Conservation (phyloP, 75 land plant species). For the Picea glauca region DNA sequence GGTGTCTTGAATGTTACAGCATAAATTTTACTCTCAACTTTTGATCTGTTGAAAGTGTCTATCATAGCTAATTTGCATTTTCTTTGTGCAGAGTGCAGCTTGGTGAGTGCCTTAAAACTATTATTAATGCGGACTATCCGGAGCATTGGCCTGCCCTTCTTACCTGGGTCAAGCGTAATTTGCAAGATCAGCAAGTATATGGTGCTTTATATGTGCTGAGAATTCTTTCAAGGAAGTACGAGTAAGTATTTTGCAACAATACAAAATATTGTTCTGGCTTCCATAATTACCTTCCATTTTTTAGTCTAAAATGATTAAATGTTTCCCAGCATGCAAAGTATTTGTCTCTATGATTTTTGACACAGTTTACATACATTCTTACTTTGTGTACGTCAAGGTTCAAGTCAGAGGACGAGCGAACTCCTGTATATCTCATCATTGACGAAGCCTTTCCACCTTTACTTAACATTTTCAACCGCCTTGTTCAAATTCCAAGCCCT, state of each 20-base stretch:
- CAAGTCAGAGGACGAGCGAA: slow-evolving; percentile 92
- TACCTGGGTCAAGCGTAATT: slow-evolving; percentile 68
- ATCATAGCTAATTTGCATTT: neutral
- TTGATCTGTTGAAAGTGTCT: neutral
- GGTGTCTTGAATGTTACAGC: neutral
- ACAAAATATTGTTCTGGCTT: too few species aligned
- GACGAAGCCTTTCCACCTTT: slow-evolving; percentile 86
- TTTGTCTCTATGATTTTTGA: neutral
- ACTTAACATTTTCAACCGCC: slow-evolving; percentile 71
- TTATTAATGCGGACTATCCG: slow-evolving; percentile 90
- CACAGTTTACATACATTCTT: neutral
- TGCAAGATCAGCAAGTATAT: slow-evolving; percentile 83
- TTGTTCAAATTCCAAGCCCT: slow-evolving; percentile 74
- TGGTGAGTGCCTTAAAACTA: slow-evolving; percentile 93
- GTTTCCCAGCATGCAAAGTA: neutral
- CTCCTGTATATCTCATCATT: slow-evolving; percentile 73
- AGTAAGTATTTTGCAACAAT: slow-evolving; percentile 46
- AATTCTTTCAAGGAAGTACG: slow-evolving; percentile 95
- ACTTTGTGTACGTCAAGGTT: slow-evolving; percentile 48
- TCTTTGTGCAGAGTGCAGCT: slow-evolving; percentile 63
- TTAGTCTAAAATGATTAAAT: neutral
- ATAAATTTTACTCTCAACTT: neutral
- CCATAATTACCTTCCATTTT: neutral
- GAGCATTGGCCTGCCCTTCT: slow-evolving; percentile 93
- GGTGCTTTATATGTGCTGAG: slow-evolving; percentile 89